Evolutionary conservation across 129 eudicot genomes (phyloP), one percentile per base, ranked within the genome.

Genomic region (Flaveria linearis): DNA sequence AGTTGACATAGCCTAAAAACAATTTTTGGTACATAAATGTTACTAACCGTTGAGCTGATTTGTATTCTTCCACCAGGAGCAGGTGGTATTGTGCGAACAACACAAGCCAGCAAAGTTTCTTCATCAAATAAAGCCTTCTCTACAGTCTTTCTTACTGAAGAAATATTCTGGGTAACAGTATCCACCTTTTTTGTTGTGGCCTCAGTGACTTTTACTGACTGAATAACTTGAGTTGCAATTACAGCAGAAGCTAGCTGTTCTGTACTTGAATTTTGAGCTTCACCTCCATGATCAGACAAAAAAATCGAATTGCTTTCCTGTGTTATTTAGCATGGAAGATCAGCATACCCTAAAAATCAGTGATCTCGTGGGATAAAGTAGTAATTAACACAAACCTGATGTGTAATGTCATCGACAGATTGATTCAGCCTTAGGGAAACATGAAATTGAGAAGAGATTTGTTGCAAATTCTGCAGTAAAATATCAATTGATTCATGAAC

Each of bases 11-110:
- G 23, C 65, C 65, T 6, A 58, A 20, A 23, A 22, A 9, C 56
- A 5, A 69, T 18, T 26, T 22, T 46, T 69, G 45, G 26, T 20
- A 23, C 8, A 36, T 14, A 50, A n/a, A 33, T 49, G 71, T 18
- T 74, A 78, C 96, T 52, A 66, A 95, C 99, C 86, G 99, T 95
- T 80, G 97, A 87, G 85, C 96, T 91, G 73, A 95, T 95, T 73
- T 90, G 87, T 63, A 95, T 95, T 82, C 84, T 86, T 73, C 97
- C 96, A 63, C 95, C 85, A 28, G 87, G 64, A 67, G 89, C 96
- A 75, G 94, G 90, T 69, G 97, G 97, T 17, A 95, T 88, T 39
- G 99, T 91, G 72, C 99, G 99, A 84, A 85, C 96, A 74, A 91
- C 88, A 74, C 92, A 89, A 57, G 95, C 95, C 85, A 95, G 64